A percentile compares a stretch with the other conserved stretches of the same genome.
These are phyloP conservation scores for Apiotrichum siamense DNA, from an alignment of 1,284 basidiomycete species.

Conservation along the genomic window DNA sequence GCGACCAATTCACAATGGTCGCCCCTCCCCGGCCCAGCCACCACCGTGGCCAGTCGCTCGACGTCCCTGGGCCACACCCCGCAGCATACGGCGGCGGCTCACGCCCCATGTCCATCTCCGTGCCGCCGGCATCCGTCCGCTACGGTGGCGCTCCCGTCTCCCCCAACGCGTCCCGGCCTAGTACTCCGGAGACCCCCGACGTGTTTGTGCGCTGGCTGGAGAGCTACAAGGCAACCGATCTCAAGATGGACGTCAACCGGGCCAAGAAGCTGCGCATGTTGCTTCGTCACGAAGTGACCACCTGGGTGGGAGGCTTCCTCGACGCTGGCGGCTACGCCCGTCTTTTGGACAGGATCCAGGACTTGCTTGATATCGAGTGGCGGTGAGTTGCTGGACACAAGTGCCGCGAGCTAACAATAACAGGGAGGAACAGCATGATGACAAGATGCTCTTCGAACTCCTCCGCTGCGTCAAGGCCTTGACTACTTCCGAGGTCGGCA, in stretches of 20 bases:
- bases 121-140: background rate
- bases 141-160: background rate
- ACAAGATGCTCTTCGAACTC: slow-evolving; percentile 85
- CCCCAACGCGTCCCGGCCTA: slow-evolving; percentile 3
- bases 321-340: slow-evolving; percentile 76
- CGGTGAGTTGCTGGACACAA: slow-evolving; percentile 54
- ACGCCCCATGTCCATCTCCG: background rate
- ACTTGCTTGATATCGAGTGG: slow-evolving; percentile 93
- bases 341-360: slow-evolving; percentile 77
- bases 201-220: slow-evolving; percentile 33
- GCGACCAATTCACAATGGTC: slow-evolving; percentile 38
- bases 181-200: slow-evolving; percentile 29
- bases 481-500: slow-evolving; percentile 62
- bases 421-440: slow-evolving; percentile 96
- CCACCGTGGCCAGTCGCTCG: slow-evolving; percentile 24
- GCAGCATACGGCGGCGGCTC: too few species aligned
- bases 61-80: slow-evolving; percentile 14
- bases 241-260: slow-evolving; percentile 41
- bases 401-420: background rate
- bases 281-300: slow-evolving; percentile 76
- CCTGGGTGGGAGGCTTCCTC: slow-evolving; percentile 88
- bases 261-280: slow-evolving; percentile 53
- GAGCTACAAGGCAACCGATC: slow-evolving; percentile 33
- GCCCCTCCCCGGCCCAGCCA: slow-evolving; percentile 21
- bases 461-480: slow-evolving; percentile 90